These are phyloP conservation scores for Lipomyces mesembrius DNA, from an alignment of 805 yeast species.

Conservation along the genomic window DNA sequence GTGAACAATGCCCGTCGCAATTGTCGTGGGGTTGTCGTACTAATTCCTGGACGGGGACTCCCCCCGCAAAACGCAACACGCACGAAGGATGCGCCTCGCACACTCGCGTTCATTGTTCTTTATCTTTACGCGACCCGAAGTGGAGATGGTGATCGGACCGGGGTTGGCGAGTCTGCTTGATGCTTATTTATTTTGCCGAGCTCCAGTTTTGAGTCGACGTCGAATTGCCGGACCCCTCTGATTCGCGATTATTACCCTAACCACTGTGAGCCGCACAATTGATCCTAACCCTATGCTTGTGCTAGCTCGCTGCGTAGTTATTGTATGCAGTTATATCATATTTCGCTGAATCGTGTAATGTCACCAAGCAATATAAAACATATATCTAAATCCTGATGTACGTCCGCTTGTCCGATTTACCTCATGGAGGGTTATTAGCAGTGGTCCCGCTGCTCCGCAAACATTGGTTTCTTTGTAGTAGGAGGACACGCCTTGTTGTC, in stretches of 20 bases:
- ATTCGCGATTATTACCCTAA: background rate
- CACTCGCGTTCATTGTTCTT: background rate
- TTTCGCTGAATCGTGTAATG: too few species aligned
- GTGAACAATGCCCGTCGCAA: background rate
- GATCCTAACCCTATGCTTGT: too few species aligned
- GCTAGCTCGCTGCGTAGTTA: too few species aligned
- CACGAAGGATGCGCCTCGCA: background rate
- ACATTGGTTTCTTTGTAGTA: too few species aligned
- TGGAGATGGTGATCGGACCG: background rate
- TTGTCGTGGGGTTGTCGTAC: background rate
- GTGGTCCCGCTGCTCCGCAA: too few species aligned
- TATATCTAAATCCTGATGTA: too few species aligned
- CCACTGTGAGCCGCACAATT: background rate
- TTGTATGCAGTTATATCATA: too few species aligned
- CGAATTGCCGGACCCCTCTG: background rate
- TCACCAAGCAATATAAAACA: too few species aligned
- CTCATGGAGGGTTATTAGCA: too few species aligned
- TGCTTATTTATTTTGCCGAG: background rate
- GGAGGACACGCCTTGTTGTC: too few species aligned
- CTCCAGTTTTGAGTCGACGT: background rate
- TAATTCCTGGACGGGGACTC: background rate
- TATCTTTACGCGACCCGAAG: background rate
- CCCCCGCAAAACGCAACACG: background rate
- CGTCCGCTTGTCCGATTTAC: too few species aligned
- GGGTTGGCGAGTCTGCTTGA: background rate